Evolutionary conservation across 75 land plant genomes (phyloP).

Genomic region (Cunninghamia lanceolata): DNA sequence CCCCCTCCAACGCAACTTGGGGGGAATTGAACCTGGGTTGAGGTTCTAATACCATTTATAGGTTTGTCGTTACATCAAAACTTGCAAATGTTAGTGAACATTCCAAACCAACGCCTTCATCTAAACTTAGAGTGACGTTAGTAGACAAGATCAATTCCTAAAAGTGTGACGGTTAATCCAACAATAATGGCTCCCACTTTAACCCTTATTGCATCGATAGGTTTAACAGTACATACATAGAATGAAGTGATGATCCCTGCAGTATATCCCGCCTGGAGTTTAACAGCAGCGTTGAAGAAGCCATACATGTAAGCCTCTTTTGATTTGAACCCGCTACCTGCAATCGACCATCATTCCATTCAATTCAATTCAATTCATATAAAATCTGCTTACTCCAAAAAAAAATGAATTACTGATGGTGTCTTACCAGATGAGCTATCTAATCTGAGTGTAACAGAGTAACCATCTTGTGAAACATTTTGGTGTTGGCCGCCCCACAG

Average conservation of each 20-base stretch:
- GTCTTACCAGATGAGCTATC: slow-evolving; percentile 48
- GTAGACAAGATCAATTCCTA: no score
- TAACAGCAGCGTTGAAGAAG: slow-evolving; percentile 27
- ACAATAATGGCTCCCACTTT: no score
- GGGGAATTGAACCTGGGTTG: no score
- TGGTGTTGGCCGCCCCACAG: slow-evolving; percentile 70
- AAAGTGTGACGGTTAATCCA: no score
- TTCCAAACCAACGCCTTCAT: no score
- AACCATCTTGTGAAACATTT: slow-evolving; percentile 25
- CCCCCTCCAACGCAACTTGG: no score
- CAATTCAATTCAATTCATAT: not conserved
- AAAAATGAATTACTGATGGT: not conserved
- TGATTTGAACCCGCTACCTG: slow-evolving; percentile 9
- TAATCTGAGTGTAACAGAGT: slow-evolving; percentile 49
- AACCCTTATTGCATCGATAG: not conserved
- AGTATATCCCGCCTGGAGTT: slow-evolving; percentile 23
- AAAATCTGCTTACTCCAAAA: not conserved
- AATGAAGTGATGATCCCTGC: slow-evolving; percentile 23
- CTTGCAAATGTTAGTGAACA: no score
- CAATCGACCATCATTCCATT: not conserved
- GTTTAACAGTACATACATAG: not conserved
- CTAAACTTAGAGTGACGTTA: no score
- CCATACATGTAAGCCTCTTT: slow-evolving; percentile 18
- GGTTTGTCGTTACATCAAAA: no score
- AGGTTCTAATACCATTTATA: no score